Conservation (phyloP, 2,329 filamentous ascomycete species). For the Lachnellula cervina region DNA sequence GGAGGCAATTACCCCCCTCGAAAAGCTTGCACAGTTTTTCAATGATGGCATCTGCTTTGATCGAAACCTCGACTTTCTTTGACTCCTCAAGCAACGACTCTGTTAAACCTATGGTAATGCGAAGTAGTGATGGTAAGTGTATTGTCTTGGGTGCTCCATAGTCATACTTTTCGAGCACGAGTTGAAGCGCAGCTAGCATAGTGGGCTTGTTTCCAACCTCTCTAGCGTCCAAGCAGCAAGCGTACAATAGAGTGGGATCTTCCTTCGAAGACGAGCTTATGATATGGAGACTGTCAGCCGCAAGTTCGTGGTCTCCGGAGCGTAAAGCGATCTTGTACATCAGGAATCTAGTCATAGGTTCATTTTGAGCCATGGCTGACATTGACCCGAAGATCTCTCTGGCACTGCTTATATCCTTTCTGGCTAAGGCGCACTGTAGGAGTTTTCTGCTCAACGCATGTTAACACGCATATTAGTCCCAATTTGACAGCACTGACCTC, state of each 20-base stretch:
- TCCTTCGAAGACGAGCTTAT: constrained; percentile 50
- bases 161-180: constrained; percentile 53
- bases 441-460: constrained; percentile 53
- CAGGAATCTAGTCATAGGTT: constrained; percentile 65
- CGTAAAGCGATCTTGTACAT: constrained; percentile 69
- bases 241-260: constrained; percentile 65
- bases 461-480: not conserved
- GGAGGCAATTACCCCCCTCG: constrained; percentile 41
- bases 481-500: constrained; percentile 42
- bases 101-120: constrained; percentile 53
- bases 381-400: constrained; percentile 54
- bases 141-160: constrained; percentile 43
- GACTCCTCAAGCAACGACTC: constrained; percentile 37
- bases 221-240: constrained; percentile 75
- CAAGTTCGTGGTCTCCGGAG: constrained; percentile 51
- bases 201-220: constrained; percentile 56
- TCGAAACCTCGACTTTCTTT: not conserved
- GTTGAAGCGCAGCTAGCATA: constrained; percentile 54
- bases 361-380: constrained; percentile 50
- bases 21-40: constrained; percentile 53
- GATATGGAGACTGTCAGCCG: constrained; percentile 57
- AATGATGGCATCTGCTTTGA: constrained; percentile 15
- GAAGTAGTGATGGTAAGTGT: constrained; percentile 59
- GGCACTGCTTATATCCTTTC: constrained; percentile 50
- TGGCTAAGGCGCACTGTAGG: constrained; percentile 63